These are phyloP conservation scores for Pyrus betulifolia DNA, from an alignment of 306 rosid species.

Conservation along the genomic window DNA sequence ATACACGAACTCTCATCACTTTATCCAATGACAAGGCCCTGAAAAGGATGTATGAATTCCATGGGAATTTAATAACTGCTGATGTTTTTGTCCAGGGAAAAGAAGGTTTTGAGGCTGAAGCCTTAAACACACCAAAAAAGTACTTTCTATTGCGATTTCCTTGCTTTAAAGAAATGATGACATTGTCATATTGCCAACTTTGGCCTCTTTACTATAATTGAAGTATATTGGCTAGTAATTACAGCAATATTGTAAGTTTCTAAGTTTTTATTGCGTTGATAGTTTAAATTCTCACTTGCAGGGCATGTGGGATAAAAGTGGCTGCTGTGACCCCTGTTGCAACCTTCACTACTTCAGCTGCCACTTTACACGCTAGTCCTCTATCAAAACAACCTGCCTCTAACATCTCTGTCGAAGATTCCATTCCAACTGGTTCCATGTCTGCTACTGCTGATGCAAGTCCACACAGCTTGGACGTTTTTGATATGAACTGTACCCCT, in stretches of 20 bases:
- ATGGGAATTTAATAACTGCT: conserved; percentile 38
- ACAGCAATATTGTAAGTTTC: neutral
- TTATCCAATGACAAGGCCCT: conserved; percentile 42
- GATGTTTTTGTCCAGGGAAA: conserved; percentile 39
- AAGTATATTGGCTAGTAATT: neutral
- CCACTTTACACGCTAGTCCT: neutral
- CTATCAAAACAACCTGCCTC: conserved; percentile 10
- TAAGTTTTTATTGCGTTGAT: conserved; percentile 4
- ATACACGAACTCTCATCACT: conserved; percentile 36
- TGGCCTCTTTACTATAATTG: neutral
- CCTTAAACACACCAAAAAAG: conserved; percentile 28
- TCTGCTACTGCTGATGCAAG: conserved; percentile 11
- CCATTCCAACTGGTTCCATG: conserved; percentile 12
- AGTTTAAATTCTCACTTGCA: conserved; percentile 16
- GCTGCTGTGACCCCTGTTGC: conserved; percentile 30
- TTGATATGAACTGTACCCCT: conserved; percentile 39
- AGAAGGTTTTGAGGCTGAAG: conserved; percentile 24
- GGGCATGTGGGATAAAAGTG: conserved; percentile 27
- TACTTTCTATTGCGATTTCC: conserved; percentile 2
- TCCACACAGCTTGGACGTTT: neutral
- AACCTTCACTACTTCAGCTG: conserved; percentile 2
- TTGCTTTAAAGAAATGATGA: conserved; percentile 6
- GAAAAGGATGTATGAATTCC: conserved; percentile 49
- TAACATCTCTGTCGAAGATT: conserved; percentile 6
- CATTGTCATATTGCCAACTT: neutral